Conservation (phyloP, 23 red algal species). For the Chondrus crispus region DNA sequence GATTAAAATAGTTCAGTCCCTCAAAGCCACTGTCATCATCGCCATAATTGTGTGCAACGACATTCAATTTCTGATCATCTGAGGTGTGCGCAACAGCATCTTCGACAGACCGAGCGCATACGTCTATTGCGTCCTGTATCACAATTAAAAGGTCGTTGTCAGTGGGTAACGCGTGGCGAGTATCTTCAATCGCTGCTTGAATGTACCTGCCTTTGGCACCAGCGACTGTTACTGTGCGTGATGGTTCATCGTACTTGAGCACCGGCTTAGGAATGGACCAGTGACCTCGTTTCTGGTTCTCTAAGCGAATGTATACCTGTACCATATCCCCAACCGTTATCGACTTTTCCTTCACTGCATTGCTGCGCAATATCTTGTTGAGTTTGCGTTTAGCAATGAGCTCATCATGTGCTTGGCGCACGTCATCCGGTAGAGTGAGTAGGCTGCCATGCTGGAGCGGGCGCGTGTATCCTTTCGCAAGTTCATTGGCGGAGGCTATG, state of each 20-base stretch:
- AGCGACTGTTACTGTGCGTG: not conserved
- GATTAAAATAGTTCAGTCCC: not conserved
- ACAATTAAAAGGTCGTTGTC: not conserved
- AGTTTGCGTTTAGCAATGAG: not conserved
- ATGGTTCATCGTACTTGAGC: not conserved
- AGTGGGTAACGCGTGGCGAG: not conserved
- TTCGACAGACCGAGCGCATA: not conserved
- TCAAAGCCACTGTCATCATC: not conserved
- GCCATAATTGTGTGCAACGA: not conserved
- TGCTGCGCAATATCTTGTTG: not conserved
- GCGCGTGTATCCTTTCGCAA: not conserved
- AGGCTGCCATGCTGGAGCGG: not conserved
- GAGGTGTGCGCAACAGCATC: not conserved
- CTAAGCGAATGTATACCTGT: not conserved
- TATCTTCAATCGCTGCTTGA: not conserved
- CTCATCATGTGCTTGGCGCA: not conserved
- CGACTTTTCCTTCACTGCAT: not conserved
- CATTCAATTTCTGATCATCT: not conserved
- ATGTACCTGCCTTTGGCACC: not conserved
- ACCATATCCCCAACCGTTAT: not conserved
- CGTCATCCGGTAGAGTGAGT: not conserved
- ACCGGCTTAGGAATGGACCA: not conserved
- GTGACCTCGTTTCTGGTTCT: not conserved
- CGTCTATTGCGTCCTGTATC: not conserved
- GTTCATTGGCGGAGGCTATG: not conserved